A percentile compares a stretch with the other conserved stretches of the same genome.
phyloP scores from a whole-genome alignment of 148 eudicot genomes.

The Amaranthus cruentus region DNA sequence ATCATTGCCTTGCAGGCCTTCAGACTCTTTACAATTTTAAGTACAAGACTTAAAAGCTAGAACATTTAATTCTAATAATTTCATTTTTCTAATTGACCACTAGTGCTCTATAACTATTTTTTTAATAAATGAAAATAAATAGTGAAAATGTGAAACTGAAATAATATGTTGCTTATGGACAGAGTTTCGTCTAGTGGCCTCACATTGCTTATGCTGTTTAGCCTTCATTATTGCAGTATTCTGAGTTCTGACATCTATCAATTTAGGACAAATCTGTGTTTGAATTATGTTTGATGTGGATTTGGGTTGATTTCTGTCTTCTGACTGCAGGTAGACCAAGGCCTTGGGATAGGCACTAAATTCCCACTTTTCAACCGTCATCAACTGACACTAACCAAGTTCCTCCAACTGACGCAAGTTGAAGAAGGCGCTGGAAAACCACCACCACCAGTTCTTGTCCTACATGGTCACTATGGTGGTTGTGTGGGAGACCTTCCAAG shows the following conservation, averaged over 20 bases:
- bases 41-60: too few relatives aligned
- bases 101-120: too few relatives aligned
- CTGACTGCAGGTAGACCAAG: slow-evolving; percentile 86
- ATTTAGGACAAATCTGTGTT: background rate
- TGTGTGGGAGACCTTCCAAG: slow-evolving; percentile 98
- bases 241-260: background rate
- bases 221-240: background rate
- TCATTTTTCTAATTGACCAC: too few relatives aligned
- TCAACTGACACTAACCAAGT: slow-evolving; percentile 76
- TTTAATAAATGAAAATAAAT: too few relatives aligned
- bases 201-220: background rate
- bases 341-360: slow-evolving; percentile 85
- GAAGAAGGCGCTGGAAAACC: slow-evolving; percentile 96
- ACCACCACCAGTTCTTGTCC: slow-evolving; percentile 91
- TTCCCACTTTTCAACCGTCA: slow-evolving; percentile 89
- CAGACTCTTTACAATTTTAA: too few relatives aligned
- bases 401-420: slow-evolving; percentile 70
- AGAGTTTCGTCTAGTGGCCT: too few relatives aligned
- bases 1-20: too few relatives aligned
- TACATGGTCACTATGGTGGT: slow-evolving; percentile 97
- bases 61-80: too few relatives aligned
- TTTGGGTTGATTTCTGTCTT: slow-evolving; percentile 12
- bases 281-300: background rate
- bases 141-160: too few relatives aligned
- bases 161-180: too few relatives aligned